Percentiles rank a stretch among this genome's conserved stretches.
phyloP scores from a whole-genome alignment of 2,329 filamentous ascomycete genomes.

The Pseudonectria foliicola region DNA sequence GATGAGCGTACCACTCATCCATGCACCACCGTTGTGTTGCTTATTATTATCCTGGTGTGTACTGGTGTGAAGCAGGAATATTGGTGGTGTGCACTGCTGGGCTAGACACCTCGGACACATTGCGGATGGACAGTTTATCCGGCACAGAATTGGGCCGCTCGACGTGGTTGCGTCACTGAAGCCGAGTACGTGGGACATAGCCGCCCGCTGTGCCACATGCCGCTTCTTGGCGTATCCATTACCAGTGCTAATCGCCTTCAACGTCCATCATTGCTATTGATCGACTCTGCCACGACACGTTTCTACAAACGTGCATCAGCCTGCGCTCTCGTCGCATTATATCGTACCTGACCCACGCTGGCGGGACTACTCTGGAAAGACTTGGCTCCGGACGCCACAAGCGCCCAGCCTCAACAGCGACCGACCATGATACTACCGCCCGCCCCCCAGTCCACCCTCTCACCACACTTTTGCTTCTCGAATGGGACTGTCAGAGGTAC shows the following conservation, averaged over 20 bases:
- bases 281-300: too few species aligned
- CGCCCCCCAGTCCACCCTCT: conserved; percentile 46
- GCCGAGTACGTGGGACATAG: background rate
- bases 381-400: conserved; percentile 31
- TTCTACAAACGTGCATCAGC: conserved; percentile 5
- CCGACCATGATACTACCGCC: conserved; percentile 39
- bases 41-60: too few species aligned
- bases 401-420: conserved; percentile 20
- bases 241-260: too few species aligned
- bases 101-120: too few species aligned
- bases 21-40: too few species aligned
- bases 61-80: too few species aligned
- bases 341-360: conserved; percentile 30
- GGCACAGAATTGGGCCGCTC: background rate
- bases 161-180: conserved; percentile 17
- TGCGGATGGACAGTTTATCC: conserved; percentile 17
- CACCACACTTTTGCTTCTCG: conserved; percentile 73
- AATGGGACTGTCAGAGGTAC: conserved; percentile 61
- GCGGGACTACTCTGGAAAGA: conserved; percentile 44
- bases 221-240: too few species aligned
- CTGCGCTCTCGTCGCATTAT: background rate
- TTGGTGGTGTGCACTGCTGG: too few species aligned
- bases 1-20: too few species aligned
- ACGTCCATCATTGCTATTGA: too few species aligned
- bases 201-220: too few species aligned